phyloP scores from a whole-genome alignment of 2,329 filamentous ascomycete species.

The Nemania serpens region DNA sequence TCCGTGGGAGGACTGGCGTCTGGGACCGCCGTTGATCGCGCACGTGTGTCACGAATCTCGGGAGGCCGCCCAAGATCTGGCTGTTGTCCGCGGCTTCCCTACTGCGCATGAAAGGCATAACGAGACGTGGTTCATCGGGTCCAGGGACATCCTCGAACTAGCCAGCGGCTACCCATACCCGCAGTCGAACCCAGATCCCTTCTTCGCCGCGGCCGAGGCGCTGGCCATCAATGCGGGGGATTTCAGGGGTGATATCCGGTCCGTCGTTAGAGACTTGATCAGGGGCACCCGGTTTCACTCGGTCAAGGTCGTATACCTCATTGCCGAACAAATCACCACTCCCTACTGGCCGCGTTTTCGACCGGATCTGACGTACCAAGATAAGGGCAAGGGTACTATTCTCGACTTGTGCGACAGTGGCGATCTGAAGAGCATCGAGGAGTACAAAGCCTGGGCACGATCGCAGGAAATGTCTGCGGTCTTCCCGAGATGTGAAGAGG shows the following conservation, averaged over 20 bases:
- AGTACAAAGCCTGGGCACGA: constrained; percentile 36
- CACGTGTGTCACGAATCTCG: constrained; percentile 36
- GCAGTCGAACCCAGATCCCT: constrained; percentile 39
- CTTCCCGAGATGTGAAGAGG: constrained; percentile 35
- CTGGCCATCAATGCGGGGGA: constrained; percentile 35
- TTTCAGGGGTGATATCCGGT: constrained; percentile 34
- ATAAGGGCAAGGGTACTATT: constrained; percentile 39
- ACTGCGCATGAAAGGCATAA: constrained; percentile 34
- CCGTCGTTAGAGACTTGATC: constrained; percentile 33
- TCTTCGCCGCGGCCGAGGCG: constrained; percentile 35
- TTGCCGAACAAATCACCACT: constrained; percentile 37
- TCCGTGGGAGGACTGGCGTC: constrained; percentile 38
- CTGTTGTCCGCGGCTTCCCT: constrained; percentile 38
- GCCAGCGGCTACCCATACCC: constrained; percentile 40
- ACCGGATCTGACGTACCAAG: constrained; percentile 35
- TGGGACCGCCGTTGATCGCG: constrained; percentile 33
- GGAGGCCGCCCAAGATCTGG: constrained; percentile 29
- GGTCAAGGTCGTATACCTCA: constrained; percentile 36
- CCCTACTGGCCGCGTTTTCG: constrained; percentile 38
- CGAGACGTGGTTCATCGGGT: constrained; percentile 38
- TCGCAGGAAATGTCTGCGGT: constrained; percentile 38
- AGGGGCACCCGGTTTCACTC: constrained; percentile 31
- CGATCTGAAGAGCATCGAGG: constrained; percentile 33
- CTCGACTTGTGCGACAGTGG: constrained; percentile 35
- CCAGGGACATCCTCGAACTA: constrained; percentile 36